Evolutionary conservation across 352 stramenopile species (phyloP), one percentile per base, ranked within the genome.

Genomic region (Globisporangium cystogenes): DNA sequence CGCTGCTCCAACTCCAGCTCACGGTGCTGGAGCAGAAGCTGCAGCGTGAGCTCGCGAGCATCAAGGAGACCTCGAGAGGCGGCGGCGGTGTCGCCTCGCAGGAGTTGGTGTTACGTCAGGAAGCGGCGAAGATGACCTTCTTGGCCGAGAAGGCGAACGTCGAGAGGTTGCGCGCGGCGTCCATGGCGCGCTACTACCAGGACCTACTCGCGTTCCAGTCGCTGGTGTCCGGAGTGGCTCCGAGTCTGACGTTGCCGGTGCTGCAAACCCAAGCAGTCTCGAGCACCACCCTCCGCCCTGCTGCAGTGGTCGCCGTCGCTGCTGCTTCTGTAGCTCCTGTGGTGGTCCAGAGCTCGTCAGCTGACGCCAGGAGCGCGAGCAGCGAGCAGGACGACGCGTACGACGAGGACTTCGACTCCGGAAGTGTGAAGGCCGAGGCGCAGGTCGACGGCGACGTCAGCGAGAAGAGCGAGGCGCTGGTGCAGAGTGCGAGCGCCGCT

Each of bases 181-280:
- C 66, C 21, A 81, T 71, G 26, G 70, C 74, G 14, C 67, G 71
- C 14, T 90, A 83, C 50, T 90, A 85, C 36, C 72, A 87, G 45
- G 78, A 90, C 39, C 29, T 90, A 18, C 60, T 85, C 11, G 57
- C 66, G 0, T 82, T 87, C 33, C 74, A 75, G 18, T 74, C 72
- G 1, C 53, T 87, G 14, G 29, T 64, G 23, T 24, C 53, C 3
- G 35, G 33, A 23, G 21, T 39, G 44, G n/a, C 20, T 27, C 7
- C 51, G 7, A 49, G 7, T 16, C 23, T 53, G 14, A 21, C 24
- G 20, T 7, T 26, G 11, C 11, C 27, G 14, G 20, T 29, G 39
- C 10, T 50, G n/a, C 40, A 24, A 8, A 27, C 14, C 4, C 20
- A 16, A 8, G 7, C 40, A 44, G 18, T 12, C 7, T 15, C 18